Evolutionary conservation across 2,329 filamentous ascomycete species (phyloP).

Genomic region (Truncatella angustata): DNA sequence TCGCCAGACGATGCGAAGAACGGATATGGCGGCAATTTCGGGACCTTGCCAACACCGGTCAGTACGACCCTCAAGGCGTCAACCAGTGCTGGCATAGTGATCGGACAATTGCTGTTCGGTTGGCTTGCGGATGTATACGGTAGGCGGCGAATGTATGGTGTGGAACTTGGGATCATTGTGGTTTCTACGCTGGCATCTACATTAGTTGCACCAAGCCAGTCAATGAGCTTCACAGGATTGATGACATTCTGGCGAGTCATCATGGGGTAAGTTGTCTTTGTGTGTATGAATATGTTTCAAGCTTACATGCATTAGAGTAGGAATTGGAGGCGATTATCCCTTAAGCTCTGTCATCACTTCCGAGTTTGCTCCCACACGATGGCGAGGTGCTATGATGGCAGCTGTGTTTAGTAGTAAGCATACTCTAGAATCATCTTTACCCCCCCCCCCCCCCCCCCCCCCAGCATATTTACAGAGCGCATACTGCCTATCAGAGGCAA

Average conservation of each 20-base stretch:
- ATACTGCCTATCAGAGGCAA: no score
- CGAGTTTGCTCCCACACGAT: constrained; percentile 80
- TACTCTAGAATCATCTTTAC: no score
- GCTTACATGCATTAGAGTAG: constrained; percentile 50
- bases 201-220: constrained; percentile 56
- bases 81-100: constrained; percentile 74
- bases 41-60: constrained; percentile 59
- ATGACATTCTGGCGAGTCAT: constrained; percentile 67
- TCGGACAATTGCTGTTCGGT: constrained; percentile 77
- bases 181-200: constrained; percentile 67
- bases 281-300: not conserved
- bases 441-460: no score
- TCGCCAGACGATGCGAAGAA: constrained; percentile 32
- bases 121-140: constrained; percentile 75
- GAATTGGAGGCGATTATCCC: constrained; percentile 81
- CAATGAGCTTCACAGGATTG: constrained; percentile 55
- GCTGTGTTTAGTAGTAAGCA: constrained; percentile 81
- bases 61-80: constrained; percentile 79
- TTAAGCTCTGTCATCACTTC: constrained; percentile 78
- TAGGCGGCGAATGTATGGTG: constrained; percentile 78
- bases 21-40: constrained; percentile 49
- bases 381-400: constrained; percentile 81
- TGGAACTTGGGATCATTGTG: constrained; percentile 72
- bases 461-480: no score
- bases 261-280: constrained; percentile 48